Base-by-base conservation (phyloP, 73 alveolate species). In the Stentor roeselii region DNA sequence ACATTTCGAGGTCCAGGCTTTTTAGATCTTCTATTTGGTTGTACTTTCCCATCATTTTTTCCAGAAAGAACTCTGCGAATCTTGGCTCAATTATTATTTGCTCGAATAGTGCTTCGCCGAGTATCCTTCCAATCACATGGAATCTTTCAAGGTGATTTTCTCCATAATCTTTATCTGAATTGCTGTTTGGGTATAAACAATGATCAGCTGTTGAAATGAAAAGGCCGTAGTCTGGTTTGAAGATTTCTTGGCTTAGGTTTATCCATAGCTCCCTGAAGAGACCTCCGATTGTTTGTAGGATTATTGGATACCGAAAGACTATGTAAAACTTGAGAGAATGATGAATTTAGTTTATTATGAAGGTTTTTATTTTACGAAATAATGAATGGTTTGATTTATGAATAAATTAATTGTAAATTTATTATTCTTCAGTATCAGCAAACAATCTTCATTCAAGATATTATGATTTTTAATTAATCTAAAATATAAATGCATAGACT, bases 31-130 rank as follows among this genome's bases (percentile, higher is more conserved):
- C 94, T 60, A 95, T 86, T 41, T 92, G 85, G 41, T 93, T 89
- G 42, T 82, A 86, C 75, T 95, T 94, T 3, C 98, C 96, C 32
- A 87, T 86, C 35, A 96, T 90, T 82, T 92, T 89, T 75, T 95
- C 91, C 58, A 95, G 87, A 87, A 96, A 94, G 90, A 95, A 95
- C 41, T 93, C 90, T 2, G 99, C 97, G 84, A 96, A 96, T 85
- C 88, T 89, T 75, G 99, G 97, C 60, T 93, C 98, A 37, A 96
- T 30, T 75, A 90, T 82, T 82, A 96, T 92, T 41, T 93, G 93
- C 86, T 96, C 98, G 85, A 84, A 96, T 88, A 96, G 90, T 32
- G 97, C 99, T 83, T 95, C 95, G 36, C 98, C 98, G 58, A 96
- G 86, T 30, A 96, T 87, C 84, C 91, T 93, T 36, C 99, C 99